phyloP scores from a whole-genome alignment of 352 stramenopile species.

The Phytophthora niederhauseri region DNA sequence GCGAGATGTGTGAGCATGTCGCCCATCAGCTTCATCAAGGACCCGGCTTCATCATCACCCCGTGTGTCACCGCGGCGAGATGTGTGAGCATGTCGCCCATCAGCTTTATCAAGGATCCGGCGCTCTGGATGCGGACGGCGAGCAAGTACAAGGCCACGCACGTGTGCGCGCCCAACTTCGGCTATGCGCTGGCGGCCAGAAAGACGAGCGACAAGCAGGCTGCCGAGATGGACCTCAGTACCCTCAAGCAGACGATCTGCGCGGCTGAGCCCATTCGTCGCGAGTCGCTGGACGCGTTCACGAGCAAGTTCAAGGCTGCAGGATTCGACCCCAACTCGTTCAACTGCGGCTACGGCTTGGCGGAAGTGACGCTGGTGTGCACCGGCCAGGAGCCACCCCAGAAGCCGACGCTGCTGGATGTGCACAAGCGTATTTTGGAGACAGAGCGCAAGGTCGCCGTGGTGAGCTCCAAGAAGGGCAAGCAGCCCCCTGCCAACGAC shows the following conservation, averaged over 20 bases:
- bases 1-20: slow-evolving; percentile 83
- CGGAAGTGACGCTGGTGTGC: slow-evolving; percentile 83
- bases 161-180: slow-evolving; percentile 83
- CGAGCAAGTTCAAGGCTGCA: slow-evolving; percentile 55
- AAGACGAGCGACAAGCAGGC: slow-evolving; percentile 79
- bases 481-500: slow-evolving; percentile 31
- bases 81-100: slow-evolving; percentile 87
- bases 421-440: slow-evolving; percentile 74
- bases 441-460: slow-evolving; percentile 52
- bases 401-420: slow-evolving; percentile 60
- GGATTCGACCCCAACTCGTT: slow-evolving; percentile 79
- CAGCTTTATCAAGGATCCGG: slow-evolving; percentile 87
- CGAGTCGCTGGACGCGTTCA: slow-evolving; percentile 82
- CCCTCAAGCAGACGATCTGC: slow-evolving; percentile 79
- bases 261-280: slow-evolving; percentile 80
- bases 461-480: slow-evolving; percentile 33
- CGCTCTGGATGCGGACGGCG: slow-evolving; percentile 78
- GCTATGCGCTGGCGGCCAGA: slow-evolving; percentile 70
- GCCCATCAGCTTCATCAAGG: slow-evolving; percentile 88
- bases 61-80: slow-evolving; percentile 55
- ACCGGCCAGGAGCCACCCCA: slow-evolving; percentile 73
- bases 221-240: slow-evolving; percentile 61
- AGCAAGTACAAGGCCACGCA: slow-evolving; percentile 83
- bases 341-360: slow-evolving; percentile 83
- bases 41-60: slow-evolving; percentile 86